Evolutionary conservation across 495 filamentous ascomycete species (phyloP), one percentile per base, ranked within the genome.

Genomic region (Penicillium daleae): DNA sequence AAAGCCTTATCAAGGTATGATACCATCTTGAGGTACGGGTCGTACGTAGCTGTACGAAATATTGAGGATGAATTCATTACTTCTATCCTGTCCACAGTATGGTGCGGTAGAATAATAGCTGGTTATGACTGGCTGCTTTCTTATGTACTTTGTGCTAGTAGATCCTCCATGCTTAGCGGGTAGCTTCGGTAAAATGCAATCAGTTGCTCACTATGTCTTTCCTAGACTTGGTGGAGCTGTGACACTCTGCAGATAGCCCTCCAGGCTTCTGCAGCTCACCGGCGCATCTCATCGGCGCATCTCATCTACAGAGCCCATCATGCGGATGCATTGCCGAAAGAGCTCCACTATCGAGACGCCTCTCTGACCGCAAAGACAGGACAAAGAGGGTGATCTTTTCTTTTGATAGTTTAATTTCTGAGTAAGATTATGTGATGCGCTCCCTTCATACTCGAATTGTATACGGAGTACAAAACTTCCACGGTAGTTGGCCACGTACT

Each of bases 1-100:
- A 37, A 4, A 57, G 62, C 63, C 66, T 69, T 58, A 27, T 62
- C 27, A 46, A 52, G 42, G 40, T 61, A 61, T 57, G 46, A 40
- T 64, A 57, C 19, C 46, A 29, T 7, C 0, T 12, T 50, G 10
- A 49, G 10, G 46, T 50, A 50, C 24, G 15, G 46, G 24, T 50
- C 46, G 46, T 50, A 50, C 6, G 12, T 29, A 7, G 12, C 12
- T 29, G 46, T 50, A 50, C 22, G 13, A 24, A 40, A 13, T 27
- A 15, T 17, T 15, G 13, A 24, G 26, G 2, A 24, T 50, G 15
- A 15, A 27, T 29, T 27, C 13, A 15, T 50, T 29, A 15, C 26
- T 29, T 27, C 5, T 29, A 15, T 50, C 15, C 4, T 50, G 46
- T n/a, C 27, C 13, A 50, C n/a, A 27, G 9, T 22, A 17, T 15